A percentile compares a stretch with the other conserved stretches of the same genome.
Evolutionary conservation across 106 monocot genomes (phyloP).

Genomic region (Gastrodia elata): DNA sequence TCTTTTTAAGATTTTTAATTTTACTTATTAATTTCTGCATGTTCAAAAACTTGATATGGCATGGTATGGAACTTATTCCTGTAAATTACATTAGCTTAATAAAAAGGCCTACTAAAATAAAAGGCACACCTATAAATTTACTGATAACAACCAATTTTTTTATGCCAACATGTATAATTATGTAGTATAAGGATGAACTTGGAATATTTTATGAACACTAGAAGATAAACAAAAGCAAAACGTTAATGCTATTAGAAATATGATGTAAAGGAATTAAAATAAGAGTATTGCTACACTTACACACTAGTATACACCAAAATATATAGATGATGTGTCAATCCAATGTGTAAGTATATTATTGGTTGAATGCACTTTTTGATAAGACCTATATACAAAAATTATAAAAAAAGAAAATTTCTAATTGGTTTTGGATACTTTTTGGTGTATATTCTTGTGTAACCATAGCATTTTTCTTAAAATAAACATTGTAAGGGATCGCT

Average conservation of each 20-base stretch:
- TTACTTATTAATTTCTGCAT: neutral
- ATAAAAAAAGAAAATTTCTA: neutral
- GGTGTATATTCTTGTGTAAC: too few species aligned
- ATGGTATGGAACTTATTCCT: neutral
- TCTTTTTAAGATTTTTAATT: neutral
- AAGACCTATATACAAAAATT: too few species aligned
- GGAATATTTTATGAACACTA: neutral
- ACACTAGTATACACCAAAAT: too few species aligned
- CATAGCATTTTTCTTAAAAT: too few species aligned
- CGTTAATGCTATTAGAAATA: neutral
- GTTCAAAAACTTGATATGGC: neutral
- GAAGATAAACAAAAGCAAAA: neutral
- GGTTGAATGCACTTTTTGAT: too few species aligned
- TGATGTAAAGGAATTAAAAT: too few species aligned
- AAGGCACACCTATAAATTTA: neutral
- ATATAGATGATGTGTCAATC: too few species aligned
- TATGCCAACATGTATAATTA: neutral
- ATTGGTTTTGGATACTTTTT: too few species aligned
- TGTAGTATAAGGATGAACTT: neutral
- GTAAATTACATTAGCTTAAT: neutral
- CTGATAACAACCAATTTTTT: neutral
- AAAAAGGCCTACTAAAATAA: neutral
- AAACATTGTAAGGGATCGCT: neutral
- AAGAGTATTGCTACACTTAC: too few species aligned
- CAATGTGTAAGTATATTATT: too few species aligned